phyloP scores from a whole-genome alignment of 306 rosid genomes.

The Trifolium fragiferum region DNA sequence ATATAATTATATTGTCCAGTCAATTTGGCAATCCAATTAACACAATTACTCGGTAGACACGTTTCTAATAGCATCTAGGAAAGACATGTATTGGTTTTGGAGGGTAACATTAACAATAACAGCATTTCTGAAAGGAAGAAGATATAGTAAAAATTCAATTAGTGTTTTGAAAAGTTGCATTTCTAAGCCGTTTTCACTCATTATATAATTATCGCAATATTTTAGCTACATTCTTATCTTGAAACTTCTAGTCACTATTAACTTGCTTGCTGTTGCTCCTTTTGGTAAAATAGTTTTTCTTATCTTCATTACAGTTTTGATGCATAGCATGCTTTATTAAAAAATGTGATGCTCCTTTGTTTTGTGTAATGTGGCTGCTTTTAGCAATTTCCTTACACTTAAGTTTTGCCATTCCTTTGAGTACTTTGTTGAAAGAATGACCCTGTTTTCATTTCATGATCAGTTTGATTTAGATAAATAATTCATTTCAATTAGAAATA shows the following conservation, averaged over 20 bases:
- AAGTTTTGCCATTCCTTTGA: constrained; percentile 34
- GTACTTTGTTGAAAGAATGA: constrained; percentile 19
- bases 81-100: neutral
- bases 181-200: neutral
- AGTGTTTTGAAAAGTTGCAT: constrained; percentile 2
- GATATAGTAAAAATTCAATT: neutral
- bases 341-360: constrained; percentile 15
- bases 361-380: constrained; percentile 9
- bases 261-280: neutral
- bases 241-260: neutral
- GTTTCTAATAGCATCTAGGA: neutral
- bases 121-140: neutral
- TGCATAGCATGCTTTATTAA: neutral
- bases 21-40: neutral
- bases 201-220: neutral
- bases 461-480: neutral
- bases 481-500: neutral
- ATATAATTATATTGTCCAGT: neutral
- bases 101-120: neutral
- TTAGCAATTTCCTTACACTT: constrained; percentile 19
- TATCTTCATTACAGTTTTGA: neutral
- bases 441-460: neutral
- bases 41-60: neutral
- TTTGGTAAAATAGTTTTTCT: neutral
- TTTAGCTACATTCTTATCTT: neutral